A percentile compares a stretch with the other conserved stretches of the same genome.
phyloP scores from a whole-genome alignment of 768 basidiomycete species.

The Tulasnella sp. region DNA sequence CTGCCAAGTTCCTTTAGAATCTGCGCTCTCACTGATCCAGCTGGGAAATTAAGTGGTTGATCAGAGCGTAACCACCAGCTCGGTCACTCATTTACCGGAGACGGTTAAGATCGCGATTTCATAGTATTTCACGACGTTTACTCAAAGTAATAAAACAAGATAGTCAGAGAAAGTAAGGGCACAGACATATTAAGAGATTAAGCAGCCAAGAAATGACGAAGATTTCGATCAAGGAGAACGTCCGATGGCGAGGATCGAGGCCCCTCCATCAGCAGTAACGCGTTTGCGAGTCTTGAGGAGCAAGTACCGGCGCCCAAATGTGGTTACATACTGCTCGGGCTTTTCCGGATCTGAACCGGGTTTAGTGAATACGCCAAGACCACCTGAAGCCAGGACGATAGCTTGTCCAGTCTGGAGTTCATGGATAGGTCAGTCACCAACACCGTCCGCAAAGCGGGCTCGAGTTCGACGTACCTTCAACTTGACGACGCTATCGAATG shows the following conservation, averaged over 20 bases:
- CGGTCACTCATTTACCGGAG: no score
- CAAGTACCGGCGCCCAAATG: slow-evolving; percentile 62
- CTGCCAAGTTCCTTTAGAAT: no score
- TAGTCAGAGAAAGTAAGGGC: no score
- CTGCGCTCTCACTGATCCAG: no score
- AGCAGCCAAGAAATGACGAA: background rate
- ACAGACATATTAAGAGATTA: no score
- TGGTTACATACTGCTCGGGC: slow-evolving; percentile 39
- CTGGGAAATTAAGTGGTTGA: no score
- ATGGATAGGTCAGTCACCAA: background rate
- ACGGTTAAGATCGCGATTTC: no score
- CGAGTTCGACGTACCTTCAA: slow-evolving; percentile 54
- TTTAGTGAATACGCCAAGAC: slow-evolving; percentile 51
- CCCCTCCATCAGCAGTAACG: slow-evolving; percentile 67
- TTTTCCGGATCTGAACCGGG: slow-evolving; percentile 32
- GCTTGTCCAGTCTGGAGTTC: slow-evolving; percentile 66
- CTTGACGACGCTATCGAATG: slow-evolving; percentile 66
- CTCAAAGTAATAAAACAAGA: no score
- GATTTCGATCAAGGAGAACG: slow-evolving; percentile 3
- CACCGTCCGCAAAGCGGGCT: background rate
- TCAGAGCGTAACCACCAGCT: no score
- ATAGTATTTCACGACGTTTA: no score
- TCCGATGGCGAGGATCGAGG: slow-evolving; percentile 46
- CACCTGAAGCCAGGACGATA: slow-evolving; percentile 68
- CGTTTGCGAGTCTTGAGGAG: slow-evolving; percentile 64